phyloP scores from a whole-genome alignment of 179 eudicot genomes.

The Nepenthes alata region DNA sequence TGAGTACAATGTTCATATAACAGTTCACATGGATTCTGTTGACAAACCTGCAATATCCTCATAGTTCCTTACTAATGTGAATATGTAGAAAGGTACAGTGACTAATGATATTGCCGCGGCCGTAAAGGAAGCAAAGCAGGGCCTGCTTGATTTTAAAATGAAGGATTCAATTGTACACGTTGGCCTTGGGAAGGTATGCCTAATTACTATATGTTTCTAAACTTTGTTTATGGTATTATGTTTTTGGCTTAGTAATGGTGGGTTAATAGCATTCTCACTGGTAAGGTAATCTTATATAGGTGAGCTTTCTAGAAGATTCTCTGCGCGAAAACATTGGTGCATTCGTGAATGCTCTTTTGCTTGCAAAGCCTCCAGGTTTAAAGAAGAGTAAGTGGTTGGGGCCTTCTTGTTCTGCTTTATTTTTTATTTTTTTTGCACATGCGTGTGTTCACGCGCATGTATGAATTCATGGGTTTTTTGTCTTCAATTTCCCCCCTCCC shows the following conservation, averaged over 20 bases:
- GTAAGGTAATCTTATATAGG: constrained; percentile 25
- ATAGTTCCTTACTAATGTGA: constrained; percentile 6
- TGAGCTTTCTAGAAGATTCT: constrained; percentile 63
- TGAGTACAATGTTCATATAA: constrained; percentile 13
- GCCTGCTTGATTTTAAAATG: constrained; percentile 52
- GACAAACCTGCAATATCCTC: constrained; percentile 1
- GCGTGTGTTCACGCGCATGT: no score
- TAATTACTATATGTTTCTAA: background rate
- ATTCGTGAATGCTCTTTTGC: constrained; percentile 82
- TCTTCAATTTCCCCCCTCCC: no score
- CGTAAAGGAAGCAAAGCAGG: constrained; percentile 68
- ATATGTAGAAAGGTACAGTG: constrained; percentile 72
- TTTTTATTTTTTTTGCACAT: constrained; percentile 1
- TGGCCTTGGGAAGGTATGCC: constrained; percentile 75
- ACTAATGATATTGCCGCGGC: constrained; percentile 61
- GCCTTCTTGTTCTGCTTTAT: background rate
- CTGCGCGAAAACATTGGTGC: constrained; percentile 82
- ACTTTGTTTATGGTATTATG: background rate
- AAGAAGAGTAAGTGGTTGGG: constrained; percentile 70
- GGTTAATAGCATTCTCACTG: background rate
- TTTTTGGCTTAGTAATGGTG: constrained; percentile 1
- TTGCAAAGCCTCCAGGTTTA: constrained; percentile 77
- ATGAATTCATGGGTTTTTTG: no score
- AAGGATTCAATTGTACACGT: constrained; percentile 92
- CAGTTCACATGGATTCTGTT: background rate